Percentiles rank a stretch among this genome's conserved stretches.
These are phyloP conservation scores for Neofusicoccum laricinum DNA, from an alignment of 2,329 filamentous ascomycete species.

Conservation along the genomic window DNA sequence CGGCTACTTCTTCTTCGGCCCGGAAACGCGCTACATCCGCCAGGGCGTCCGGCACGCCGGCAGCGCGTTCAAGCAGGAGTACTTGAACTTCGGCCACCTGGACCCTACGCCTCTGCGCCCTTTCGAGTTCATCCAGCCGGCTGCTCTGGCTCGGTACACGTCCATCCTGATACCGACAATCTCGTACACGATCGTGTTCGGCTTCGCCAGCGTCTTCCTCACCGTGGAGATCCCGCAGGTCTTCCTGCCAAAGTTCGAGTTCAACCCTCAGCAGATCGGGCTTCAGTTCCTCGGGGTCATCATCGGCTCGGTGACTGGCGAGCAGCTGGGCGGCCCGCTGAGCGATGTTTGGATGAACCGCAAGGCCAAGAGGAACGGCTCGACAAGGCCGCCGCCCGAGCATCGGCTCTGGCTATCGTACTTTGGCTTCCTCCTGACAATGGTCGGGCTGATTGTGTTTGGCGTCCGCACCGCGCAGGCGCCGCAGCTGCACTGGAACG, in stretches of 20 bases:
- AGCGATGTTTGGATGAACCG: conserved; percentile 54
- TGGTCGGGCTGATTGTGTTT: conserved; percentile 55
- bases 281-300: conserved; percentile 58
- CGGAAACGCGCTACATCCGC: conserved; percentile 55
- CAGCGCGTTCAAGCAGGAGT: conserved; percentile 44
- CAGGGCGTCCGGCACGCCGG: conserved; percentile 33
- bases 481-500: conserved; percentile 48
- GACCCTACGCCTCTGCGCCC: conserved; percentile 50
- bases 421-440: conserved; percentile 48
- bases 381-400: conserved; percentile 43
- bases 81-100: conserved; percentile 45
- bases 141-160: conserved; percentile 45
- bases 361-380: conserved; percentile 33
- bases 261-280: conserved; percentile 57
- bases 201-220: conserved; percentile 52
- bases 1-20: conserved; percentile 54
- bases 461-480: conserved; percentile 50
- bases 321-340: conserved; percentile 55
- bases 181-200: conserved; percentile 58
- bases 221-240: conserved; percentile 61
- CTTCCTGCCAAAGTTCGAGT: conserved; percentile 53
- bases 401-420: conserved; percentile 59
- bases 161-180: conserved; percentile 51
- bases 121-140: conserved; percentile 53
- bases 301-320: conserved; percentile 56